phyloP scores from a whole-genome alignment of 805 yeast species.

The Sugiyamaella valdiviana region DNA sequence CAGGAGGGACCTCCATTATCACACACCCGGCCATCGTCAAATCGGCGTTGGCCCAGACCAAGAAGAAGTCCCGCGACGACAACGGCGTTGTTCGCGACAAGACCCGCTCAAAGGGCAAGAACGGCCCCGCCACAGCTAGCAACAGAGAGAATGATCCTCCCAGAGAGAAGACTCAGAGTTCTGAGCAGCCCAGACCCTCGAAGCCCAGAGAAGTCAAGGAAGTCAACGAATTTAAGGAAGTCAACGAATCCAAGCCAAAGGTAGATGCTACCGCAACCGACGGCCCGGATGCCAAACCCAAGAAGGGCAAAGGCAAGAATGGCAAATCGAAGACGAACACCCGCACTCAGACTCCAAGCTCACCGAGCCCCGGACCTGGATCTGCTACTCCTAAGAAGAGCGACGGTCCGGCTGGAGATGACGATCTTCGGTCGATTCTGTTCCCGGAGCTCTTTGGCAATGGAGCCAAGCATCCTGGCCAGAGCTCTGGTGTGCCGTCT shows the following conservation, averaged over 20 bases:
- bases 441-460: conserved; percentile 24
- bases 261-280: too few relatives aligned
- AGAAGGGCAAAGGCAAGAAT: neutral
- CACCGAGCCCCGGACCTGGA: neutral
- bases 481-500: neutral
- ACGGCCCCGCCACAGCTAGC: neutral
- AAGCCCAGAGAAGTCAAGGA: neutral
- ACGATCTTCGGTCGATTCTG: conserved; percentile 21
- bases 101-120: neutral
- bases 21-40: conserved; percentile 23
- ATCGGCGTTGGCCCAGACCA: conserved; percentile 20
- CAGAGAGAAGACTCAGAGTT: neutral
- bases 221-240: too few relatives aligned
- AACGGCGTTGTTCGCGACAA: too few relatives aligned
- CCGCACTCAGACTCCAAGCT: neutral
- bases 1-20: conserved; percentile 13
- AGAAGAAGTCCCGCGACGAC: conserved; percentile 8
- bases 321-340: neutral
- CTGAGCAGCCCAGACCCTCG: neutral
- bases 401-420: conserved; percentile 2
- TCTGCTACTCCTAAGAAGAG: conserved; percentile 4
- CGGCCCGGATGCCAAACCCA: neutral
- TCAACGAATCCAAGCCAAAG: conserved; percentile 4
- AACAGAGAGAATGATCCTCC: neutral
- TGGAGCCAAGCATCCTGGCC: neutral